Evolutionary conservation across 2,329 filamentous ascomycete species (phyloP).

Genomic region (Microcera coccophila): DNA sequence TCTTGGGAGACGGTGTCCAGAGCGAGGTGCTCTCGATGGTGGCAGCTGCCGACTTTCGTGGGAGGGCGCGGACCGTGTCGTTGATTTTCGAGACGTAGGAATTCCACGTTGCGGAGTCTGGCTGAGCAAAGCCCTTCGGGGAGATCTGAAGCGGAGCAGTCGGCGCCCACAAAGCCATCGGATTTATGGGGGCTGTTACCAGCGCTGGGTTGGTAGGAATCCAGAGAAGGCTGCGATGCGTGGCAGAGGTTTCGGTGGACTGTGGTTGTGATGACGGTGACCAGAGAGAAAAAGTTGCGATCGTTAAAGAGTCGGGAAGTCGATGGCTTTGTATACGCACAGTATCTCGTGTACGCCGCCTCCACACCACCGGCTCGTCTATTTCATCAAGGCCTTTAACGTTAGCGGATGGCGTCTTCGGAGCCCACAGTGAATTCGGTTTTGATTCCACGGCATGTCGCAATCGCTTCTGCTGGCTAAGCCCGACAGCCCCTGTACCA

Average conservation of each 20-base stretch:
- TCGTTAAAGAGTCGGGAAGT: neutral
- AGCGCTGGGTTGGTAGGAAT: slow-evolving; percentile 3
- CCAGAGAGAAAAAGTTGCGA: slow-evolving; percentile 5
- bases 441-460: neutral
- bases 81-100: slow-evolving; percentile 27
- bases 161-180: slow-evolving; percentile 27
- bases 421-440: slow-evolving; percentile 16
- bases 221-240: slow-evolving; percentile 8
- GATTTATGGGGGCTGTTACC: slow-evolving; percentile 4
- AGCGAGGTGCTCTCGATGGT: slow-evolving; percentile 36
- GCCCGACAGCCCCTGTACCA: neutral
- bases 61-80: slow-evolving; percentile 27
- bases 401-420: slow-evolving; percentile 10
- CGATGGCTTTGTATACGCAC: neutral
- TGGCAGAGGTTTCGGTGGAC: slow-evolving; percentile 5
- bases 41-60: slow-evolving; percentile 25
- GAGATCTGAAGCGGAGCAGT: slow-evolving; percentile 17
- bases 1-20: slow-evolving; percentile 29
- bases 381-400: neutral
- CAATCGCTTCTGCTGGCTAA: neutral
- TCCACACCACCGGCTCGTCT: neutral
- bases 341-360: neutral
- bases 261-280: slow-evolving; percentile 6
- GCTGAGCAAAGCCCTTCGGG: slow-evolving; percentile 34
- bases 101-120: slow-evolving; percentile 36